Percentiles rank a stretch among this genome's conserved stretches.
These are phyloP conservation scores for Yamadazyma mexicana DNA, from an alignment of 1,139 yeast genomes.

Conservation along the genomic window DNA sequence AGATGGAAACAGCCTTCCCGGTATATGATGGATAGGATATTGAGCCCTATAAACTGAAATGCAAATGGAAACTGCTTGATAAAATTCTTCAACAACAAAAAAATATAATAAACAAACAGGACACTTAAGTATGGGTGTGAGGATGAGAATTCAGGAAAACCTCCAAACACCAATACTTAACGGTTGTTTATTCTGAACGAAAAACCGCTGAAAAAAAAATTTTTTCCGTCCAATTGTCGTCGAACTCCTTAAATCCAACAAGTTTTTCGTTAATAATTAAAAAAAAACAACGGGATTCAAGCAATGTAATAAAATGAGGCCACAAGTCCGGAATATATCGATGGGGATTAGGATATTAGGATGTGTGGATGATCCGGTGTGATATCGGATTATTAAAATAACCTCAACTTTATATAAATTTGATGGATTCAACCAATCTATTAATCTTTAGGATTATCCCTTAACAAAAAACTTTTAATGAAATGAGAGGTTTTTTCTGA, in stretches of 20 bases:
- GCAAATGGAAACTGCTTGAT: background rate
- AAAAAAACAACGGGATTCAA: background rate
- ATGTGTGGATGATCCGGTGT: background rate
- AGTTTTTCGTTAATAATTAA: too few species aligned
- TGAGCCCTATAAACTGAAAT: background rate
- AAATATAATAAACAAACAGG: constrained; percentile 1
- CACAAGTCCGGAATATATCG: background rate
- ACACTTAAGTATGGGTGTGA: constrained; percentile 6
- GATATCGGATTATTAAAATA: background rate
- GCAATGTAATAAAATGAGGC: background rate
- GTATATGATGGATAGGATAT: background rate
- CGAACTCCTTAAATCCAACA: constrained; percentile 3
- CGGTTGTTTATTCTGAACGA: constrained; percentile 1
- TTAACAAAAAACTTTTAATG: constrained; percentile 4
- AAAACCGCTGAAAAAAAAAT: constrained; percentile 1
- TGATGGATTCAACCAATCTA: background rate
- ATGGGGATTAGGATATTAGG: background rate
- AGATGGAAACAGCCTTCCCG: background rate
- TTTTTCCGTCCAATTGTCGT: constrained; percentile 5
- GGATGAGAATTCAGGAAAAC: constrained; percentile 1
- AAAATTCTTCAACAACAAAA: background rate
- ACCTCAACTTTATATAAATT: background rate
- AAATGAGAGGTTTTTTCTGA: constrained; percentile 5
- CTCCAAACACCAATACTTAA: constrained; percentile 6
- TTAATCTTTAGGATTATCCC: background rate